These are phyloP conservation scores for Curvularia sp. DNA, from an alignment of 2,329 filamentous ascomycete genomes.

Conservation along the genomic window DNA sequence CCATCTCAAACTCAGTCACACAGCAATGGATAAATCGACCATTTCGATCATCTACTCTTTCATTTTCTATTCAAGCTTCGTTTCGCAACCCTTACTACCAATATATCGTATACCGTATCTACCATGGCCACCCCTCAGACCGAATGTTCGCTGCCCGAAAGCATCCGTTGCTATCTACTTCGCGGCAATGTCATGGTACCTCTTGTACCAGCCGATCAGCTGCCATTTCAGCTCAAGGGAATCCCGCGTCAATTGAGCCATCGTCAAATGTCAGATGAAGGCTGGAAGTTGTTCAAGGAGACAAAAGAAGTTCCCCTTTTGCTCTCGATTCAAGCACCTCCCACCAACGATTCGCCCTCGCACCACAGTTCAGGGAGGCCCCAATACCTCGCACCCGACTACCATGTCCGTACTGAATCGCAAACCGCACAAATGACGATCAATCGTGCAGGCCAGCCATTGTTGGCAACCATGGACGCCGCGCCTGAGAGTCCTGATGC, in stretches of 20 bases:
- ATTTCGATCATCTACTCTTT: not conserved
- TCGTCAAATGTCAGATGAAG: slow-evolving; percentile 31
- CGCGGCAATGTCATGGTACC: slow-evolving; percentile 49
- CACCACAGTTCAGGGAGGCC: slow-evolving; percentile 3
- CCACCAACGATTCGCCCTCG: not conserved
- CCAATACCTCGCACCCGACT: slow-evolving; percentile 29
- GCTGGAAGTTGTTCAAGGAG: slow-evolving; percentile 36
- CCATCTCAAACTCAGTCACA: slow-evolving; percentile 20
- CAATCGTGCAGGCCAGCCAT: not conserved
- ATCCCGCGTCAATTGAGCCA: slow-evolving; percentile 46
- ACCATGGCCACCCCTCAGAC: slow-evolving; percentile 16
- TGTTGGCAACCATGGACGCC: not conserved
- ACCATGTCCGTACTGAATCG: slow-evolving; percentile 19
- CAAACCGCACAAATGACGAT: not conserved
- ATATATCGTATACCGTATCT: not conserved
- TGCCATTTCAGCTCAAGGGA: slow-evolving; percentile 51
- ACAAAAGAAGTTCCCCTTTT: slow-evolving; percentile 17
- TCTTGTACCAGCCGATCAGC: slow-evolving; percentile 53
- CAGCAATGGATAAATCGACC: slow-evolving; percentile 3
- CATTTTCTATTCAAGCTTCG: not conserved
- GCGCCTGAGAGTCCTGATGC: not conserved
- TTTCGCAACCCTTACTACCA: not conserved
- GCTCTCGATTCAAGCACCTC: slow-evolving; percentile 19
- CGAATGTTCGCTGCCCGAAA: slow-evolving; percentile 17
- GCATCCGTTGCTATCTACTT: slow-evolving; percentile 49